phyloP scores from a whole-genome alignment of 139 green algal genomes.

The Gonium pectorale region DNA sequence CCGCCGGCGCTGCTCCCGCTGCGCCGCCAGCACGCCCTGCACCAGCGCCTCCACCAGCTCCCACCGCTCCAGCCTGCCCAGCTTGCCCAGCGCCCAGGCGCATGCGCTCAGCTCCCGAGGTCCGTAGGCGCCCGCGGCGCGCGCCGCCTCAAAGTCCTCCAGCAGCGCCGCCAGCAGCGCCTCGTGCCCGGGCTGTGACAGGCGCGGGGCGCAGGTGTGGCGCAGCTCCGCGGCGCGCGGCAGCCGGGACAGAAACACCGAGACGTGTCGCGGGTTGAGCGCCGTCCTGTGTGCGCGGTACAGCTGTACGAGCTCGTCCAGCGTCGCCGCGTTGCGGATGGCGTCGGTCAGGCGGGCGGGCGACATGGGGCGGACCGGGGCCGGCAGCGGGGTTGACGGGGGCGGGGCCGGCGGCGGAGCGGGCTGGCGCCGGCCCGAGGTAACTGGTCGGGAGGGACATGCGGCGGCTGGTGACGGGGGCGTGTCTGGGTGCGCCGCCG shows the following conservation, averaged over 20 bases:
- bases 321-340: background rate
- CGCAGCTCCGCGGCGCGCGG: background rate
- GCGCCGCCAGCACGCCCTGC: background rate
- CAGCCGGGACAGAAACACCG: background rate
- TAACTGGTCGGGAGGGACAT: too few relatives aligned
- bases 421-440: background rate
- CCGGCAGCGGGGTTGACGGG: background rate
- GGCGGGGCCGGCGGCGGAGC: background rate
- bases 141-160: background rate
- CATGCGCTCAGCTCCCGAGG: slow-evolving; percentile 21
- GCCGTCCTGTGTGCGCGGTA: background rate
- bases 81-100: slow-evolving; percentile 43
- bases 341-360: background rate
- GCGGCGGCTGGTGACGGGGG: too few relatives aligned
- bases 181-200: background rate
- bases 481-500: too few relatives aligned
- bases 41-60: background rate
- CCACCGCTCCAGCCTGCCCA: background rate
- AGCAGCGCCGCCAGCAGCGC: slow-evolving; percentile 8
- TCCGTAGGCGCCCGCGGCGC: slow-evolving; percentile 1
- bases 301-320: slow-evolving; percentile 15
- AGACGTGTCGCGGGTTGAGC: slow-evolving; percentile 3
- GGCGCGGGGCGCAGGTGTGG: background rate
- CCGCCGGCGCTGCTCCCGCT: background rate
- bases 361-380: background rate